Evolutionary conservation across 441 rosid species (phyloP), one percentile per base, ranked within the genome.

Genomic region (Biscutella laevigata): DNA sequence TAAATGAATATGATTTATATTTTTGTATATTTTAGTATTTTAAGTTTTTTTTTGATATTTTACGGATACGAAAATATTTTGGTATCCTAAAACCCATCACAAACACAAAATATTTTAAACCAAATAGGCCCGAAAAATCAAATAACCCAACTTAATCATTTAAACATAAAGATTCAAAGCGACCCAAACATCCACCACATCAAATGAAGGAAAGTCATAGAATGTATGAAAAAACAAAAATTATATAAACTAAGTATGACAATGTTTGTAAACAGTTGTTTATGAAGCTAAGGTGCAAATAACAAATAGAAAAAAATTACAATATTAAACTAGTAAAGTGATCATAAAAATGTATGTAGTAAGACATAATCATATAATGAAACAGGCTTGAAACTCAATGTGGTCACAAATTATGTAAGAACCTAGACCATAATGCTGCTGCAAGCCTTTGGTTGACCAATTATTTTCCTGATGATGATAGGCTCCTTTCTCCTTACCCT

Each of bases 361-460:
- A 39, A 48, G n/a, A 56, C 57, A 64, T 41, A 47, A 49, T 56
- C 32, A 40, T 64, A 40, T 34, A 19, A 22, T 25, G 48, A 53
- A 28, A 11, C 37, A 44, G 53, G 48, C 42, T 39, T 4, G 36
- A 13, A 38, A 21, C 11, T 36, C 24, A 14, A 24, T 61, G 60
- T 25, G 51, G 49, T 64, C 57, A 47, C 16, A 39, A 16, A 9
- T n/a, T 55, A 39, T 63, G 51, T 40, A 47, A 25, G 57, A 40
- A 56, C 52, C 43, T 37, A 6, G 44, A 47, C 57, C 57, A 55
- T 38, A 30, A 22, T n/a, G n/a, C n/a, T 21, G 49, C 43, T 46
- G 50, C 56, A 50, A 36, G 45, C 53, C 47, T 47, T 11, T 25
- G 40, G 41, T 8, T 32, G 38, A 45, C 55, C 48, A 53, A 29